Conservation (phyloP, 441 rosid species). For the Croton setiger region DNA sequence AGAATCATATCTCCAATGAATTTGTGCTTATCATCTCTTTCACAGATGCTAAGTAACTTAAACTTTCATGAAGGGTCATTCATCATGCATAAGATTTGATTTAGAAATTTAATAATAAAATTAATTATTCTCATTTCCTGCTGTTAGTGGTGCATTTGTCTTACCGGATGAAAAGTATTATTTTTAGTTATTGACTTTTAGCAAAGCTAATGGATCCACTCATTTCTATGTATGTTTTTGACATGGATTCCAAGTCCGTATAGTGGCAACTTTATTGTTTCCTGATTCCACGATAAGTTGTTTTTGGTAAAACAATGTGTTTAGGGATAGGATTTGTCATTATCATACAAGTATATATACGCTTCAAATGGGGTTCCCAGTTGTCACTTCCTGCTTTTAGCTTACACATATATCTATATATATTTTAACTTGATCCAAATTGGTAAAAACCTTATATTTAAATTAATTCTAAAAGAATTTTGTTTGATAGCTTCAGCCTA, state of each 20-base stretch:
- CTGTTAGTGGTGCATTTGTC: not conserved
- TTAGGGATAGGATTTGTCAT: constrained; percentile 13
- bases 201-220: too few species aligned
- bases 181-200: too few species aligned
- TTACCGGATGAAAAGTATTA: too few species aligned
- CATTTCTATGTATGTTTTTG: too few species aligned
- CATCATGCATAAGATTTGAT: not conserved
- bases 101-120: not conserved
- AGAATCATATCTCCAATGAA: constrained; percentile 16
- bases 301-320: not conserved
- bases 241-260: too few species aligned
- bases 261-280: too few species aligned
- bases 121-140: not conserved
- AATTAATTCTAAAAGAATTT: not conserved
- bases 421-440: too few species aligned
- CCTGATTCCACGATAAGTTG: not conserved
- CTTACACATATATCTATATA: too few species aligned
- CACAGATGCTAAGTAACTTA: not conserved
- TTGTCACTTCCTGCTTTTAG: too few species aligned
- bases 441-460: not conserved
- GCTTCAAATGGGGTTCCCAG: too few species aligned
- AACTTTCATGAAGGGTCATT: not conserved
- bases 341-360: not conserved
- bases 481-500: not conserved
- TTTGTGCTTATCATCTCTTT: not conserved